Conservation (phyloP, 768 basidiomycete species). For the Boletus huronensis region DNA sequence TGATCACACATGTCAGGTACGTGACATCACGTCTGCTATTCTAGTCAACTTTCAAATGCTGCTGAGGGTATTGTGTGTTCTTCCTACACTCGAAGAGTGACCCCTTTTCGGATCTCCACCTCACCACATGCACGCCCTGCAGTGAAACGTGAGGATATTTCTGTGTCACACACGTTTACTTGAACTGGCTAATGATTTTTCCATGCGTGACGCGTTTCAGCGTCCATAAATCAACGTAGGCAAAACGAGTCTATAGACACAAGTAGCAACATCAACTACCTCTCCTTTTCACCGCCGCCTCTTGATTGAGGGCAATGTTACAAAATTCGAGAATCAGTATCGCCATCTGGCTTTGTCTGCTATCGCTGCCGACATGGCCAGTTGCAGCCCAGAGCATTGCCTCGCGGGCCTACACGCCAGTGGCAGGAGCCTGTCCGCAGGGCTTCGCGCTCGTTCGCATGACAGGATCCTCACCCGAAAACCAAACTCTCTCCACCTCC, state of each 20-base stretch:
- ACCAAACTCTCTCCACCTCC: conserved; percentile 34
- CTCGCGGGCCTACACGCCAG: conserved; percentile 26
- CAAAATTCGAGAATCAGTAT: background rate
- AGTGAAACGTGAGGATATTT: background rate
- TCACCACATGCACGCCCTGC: background rate
- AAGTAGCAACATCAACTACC: background rate
- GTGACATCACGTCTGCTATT: background rate
- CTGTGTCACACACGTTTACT: background rate
- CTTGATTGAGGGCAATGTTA: background rate
- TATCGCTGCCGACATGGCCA: background rate
- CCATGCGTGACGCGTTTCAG: background rate
- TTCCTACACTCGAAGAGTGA: background rate
- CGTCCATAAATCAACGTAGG: background rate
- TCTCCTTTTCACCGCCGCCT: background rate
- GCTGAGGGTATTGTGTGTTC: background rate
- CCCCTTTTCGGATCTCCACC: background rate
- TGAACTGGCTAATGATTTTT: background rate
- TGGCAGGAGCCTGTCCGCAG: conserved; percentile 16
- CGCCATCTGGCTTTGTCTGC: conserved; percentile 13
- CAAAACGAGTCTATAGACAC: background rate
- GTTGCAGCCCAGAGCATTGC: conserved; percentile 23
- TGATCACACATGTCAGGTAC: background rate
- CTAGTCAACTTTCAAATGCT: background rate
- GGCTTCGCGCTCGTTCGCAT: conserved; percentile 30
- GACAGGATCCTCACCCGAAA: conserved; percentile 18